Evolutionary conservation across 202 grass and related monocot species (phyloP).

Genomic region (Zizania palustris): DNA sequence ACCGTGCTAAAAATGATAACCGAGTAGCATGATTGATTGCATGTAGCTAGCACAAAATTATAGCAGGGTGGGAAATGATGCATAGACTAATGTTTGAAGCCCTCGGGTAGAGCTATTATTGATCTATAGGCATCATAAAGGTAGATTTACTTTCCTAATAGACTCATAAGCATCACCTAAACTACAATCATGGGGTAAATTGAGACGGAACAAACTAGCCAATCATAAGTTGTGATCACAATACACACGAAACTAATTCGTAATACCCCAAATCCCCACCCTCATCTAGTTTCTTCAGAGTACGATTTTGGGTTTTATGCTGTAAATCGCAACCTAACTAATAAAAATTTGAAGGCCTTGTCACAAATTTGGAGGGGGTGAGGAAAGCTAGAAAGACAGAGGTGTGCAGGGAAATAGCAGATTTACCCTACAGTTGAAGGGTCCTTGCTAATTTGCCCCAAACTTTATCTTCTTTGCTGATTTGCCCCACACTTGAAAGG

Average conservation of each 20-base stretch:
- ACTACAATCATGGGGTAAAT: background rate
- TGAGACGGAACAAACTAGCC: background rate
- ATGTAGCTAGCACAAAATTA: background rate
- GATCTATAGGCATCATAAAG: background rate
- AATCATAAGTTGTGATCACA: background rate
- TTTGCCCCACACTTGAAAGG: no score
- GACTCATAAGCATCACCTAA: background rate
- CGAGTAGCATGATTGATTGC: background rate
- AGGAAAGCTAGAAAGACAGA: no score
- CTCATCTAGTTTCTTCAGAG: no score
- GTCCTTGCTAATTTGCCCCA: no score
- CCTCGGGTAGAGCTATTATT: background rate
- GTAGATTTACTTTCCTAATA: background rate
- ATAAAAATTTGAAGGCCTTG: background rate
- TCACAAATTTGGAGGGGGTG: background rate
- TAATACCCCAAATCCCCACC: background rate
- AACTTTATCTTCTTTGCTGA: no score
- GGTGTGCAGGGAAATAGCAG: no score
- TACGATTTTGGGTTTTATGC: no score
- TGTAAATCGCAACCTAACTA: background rate
- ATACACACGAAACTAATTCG: background rate
- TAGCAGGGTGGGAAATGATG: background rate
- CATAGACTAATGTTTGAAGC: background rate
- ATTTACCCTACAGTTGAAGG: no score
- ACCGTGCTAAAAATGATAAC: background rate